A percentile compares a stretch with the other conserved stretches of the same genome.
Evolutionary conservation across 495 filamentous ascomycete species (phyloP).

Genomic region (Coniosporium apollinis): DNA sequence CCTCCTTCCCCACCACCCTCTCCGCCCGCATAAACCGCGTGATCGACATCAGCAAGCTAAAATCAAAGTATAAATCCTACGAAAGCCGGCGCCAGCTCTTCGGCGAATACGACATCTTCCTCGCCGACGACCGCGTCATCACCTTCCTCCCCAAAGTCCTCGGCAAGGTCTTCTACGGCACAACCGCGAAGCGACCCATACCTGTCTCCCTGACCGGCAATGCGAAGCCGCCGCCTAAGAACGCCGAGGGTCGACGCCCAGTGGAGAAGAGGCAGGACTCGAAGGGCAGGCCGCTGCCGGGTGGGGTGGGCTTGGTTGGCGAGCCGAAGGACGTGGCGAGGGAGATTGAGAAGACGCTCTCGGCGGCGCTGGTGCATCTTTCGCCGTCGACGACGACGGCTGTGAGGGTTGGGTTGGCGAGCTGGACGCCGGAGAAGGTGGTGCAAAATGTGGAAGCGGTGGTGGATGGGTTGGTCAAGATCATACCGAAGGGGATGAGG

Average conservation of each 20-base stretch:
- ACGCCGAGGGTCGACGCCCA: conserved; percentile 12
- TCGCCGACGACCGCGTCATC: conserved; percentile 70
- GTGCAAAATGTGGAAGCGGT: conserved; percentile 64
- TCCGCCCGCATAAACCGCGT: conserved; percentile 60
- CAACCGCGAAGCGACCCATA: conserved; percentile 64
- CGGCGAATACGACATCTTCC: conserved; percentile 70
- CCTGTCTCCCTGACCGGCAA: conserved; percentile 54
- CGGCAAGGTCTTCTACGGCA: conserved; percentile 76
- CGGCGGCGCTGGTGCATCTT: conserved; percentile 56
- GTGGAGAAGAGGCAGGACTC: conserved; percentile 13
- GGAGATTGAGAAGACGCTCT: conserved; percentile 56
- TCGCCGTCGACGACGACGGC: conserved; percentile 30
- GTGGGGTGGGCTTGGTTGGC: conserved; percentile 13
- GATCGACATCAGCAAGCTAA: conserved; percentile 67
- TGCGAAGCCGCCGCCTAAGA: conserved; percentile 24
- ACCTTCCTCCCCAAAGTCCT: conserved; percentile 58
- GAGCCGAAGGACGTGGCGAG: conserved; percentile 42
- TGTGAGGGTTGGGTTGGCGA: conserved; percentile 40
- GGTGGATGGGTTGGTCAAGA: conserved; percentile 49
- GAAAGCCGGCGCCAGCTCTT: conserved; percentile 74
- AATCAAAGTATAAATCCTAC: conserved; percentile 69
- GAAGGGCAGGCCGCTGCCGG: conserved; percentile 32
- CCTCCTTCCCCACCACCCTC: conserved; percentile 57
- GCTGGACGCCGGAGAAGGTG: conserved; percentile 56
- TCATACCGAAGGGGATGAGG: conserved; percentile 67